phyloP scores from a whole-genome alignment of 2,329 filamentous ascomycete genomes.

The Arthrobotrys entomopaga region DNA sequence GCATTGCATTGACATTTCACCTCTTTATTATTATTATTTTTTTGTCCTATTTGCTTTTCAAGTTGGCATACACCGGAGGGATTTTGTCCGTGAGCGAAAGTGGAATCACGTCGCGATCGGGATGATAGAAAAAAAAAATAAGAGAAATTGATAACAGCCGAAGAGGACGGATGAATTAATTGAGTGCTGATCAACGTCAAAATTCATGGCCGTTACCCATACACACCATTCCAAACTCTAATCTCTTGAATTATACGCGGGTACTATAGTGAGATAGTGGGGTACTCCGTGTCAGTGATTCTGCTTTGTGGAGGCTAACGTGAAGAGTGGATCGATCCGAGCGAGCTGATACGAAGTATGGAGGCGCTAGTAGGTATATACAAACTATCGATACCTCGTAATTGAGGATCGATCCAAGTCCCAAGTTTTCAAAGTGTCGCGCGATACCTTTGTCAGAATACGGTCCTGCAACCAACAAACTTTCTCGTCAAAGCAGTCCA shows the following conservation, averaged over 20 bases:
- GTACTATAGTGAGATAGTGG: conserved; percentile 15
- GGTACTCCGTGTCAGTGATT: conserved; percentile 34
- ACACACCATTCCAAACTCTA: conserved; percentile 28
- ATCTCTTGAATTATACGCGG: conserved; percentile 29
- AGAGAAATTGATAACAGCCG: conserved; percentile 50
- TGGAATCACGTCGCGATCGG: conserved; percentile 15
- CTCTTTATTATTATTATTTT: conserved; percentile 8
- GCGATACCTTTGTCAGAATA: conserved; percentile 6
- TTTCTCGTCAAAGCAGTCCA: conserved; percentile 21
- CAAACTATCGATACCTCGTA: no score
- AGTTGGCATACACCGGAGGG: conserved; percentile 22
- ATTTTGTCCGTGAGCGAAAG: conserved; percentile 38
- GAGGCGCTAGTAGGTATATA: no score
- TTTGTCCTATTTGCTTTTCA: neutral
- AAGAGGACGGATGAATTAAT: conserved; percentile 51
- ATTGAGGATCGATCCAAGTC: no score
- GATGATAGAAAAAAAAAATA: conserved; percentile 16
- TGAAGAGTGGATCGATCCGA: neutral
- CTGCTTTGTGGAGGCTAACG: conserved; percentile 17
- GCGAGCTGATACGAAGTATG: neutral
- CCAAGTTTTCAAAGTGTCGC: conserved; percentile 5
- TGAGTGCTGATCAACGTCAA: conserved; percentile 33
- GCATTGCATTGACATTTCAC: conserved; percentile 21
- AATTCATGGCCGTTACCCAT: conserved; percentile 2
- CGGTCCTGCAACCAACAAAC: neutral